Percentiles rank a stretch among this genome's conserved stretches.
These are phyloP conservation scores for Syncephalis plumigaleata DNA, from an alignment of 371 early-diverging fungal genomes.

Conservation along the genomic window DNA sequence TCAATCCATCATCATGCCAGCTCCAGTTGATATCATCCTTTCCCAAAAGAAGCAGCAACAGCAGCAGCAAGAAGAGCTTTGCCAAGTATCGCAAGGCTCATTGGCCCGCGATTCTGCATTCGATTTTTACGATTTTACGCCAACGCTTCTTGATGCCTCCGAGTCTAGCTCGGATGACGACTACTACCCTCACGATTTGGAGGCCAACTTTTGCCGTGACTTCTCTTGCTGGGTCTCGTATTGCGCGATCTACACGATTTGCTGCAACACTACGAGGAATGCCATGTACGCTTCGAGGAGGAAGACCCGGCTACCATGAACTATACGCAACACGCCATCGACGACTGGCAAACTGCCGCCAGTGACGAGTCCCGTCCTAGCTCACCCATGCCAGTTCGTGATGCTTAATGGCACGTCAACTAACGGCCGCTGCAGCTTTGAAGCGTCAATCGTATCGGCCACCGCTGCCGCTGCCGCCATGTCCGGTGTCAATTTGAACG, in stretches of 20 bases:
- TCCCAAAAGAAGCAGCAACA: too few relatives aligned
- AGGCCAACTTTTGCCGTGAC: conserved; percentile 76
- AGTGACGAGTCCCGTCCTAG: conserved; percentile 14
- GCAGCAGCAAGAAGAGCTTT: too few relatives aligned
- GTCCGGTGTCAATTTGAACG: too few relatives aligned
- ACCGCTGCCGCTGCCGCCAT: too few relatives aligned
- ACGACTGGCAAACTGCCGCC: conserved; percentile 15
- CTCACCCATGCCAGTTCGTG: conserved; percentile 8
- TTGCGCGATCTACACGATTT: conserved; percentile 76
- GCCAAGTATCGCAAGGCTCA: too few relatives aligned
- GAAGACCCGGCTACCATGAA: conserved; percentile 27
- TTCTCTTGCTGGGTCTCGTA: conserved; percentile 76
- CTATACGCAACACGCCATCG: conserved; percentile 10
- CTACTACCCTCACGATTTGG: conserved; percentile 62
- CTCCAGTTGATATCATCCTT: conserved; percentile 6
- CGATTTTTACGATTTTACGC: too few relatives aligned
- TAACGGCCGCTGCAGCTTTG: too few relatives aligned
- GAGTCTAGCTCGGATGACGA: conserved; percentile 18
- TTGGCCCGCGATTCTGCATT: too few relatives aligned
- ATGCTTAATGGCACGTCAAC: too few relatives aligned
- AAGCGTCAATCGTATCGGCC: too few relatives aligned
- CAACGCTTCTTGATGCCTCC: background rate
- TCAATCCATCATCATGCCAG: conserved; percentile 12
- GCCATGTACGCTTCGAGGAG: conserved; percentile 73
- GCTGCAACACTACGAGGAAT: conserved; percentile 83